Base-by-base conservation (phyloP, 2,329 filamentous ascomycete genomes). In the Aaosphaeria pasadenensis region DNA sequence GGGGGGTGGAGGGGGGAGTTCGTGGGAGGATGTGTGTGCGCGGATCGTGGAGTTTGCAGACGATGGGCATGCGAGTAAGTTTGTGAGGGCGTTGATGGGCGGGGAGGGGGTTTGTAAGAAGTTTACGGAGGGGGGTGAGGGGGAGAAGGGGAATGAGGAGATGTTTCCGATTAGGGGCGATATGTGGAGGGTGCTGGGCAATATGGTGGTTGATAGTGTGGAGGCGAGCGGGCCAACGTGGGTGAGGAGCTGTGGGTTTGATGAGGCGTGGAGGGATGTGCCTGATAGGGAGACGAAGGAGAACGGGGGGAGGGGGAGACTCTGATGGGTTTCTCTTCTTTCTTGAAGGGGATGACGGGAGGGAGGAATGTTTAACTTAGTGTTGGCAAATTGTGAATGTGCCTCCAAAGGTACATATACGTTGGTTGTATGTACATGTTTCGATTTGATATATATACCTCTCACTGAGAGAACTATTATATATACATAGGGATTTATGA, bases 61-160 rank as follows among this genome's bases (percentile, higher is more conserved):
- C 56, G 91, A 96, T 67, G 91, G 91, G 0, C 92, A 97, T 70
- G 77, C 83, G 7, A 77, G 85, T 46, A 96, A 96, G 69, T 71
- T 95, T 5, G 76, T 86, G 6, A 76, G 91, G 31, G 85, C 89
- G 1, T 67, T 94, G 13, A 79, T 80, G 4, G 71, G 90, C 58
- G 89, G 83, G 1, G 76, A 86, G 64, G 64, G 75, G 31, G 60
- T 78, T 1, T 79, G 77, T 44, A 58, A 63, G 54, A 64, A 67
- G 38, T 86, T 67, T 51, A 24, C 17, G 17, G 17, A 24, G 17
- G 17, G 17, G 2, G 17, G 2, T 2, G 73, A 76, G 49, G 50
- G 42, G 66, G 73, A 76, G 49, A 51, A 41, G 66, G 73, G 28
- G 72, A n/a, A n/a, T 4, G 7, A 9, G n/a, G 74, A 56, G 11